A percentile compares a stretch with the other conserved stretches of the same genome.
phyloP scores from a whole-genome alignment of 768 basidiomycete species.

The Tulasnella sp. region DNA sequence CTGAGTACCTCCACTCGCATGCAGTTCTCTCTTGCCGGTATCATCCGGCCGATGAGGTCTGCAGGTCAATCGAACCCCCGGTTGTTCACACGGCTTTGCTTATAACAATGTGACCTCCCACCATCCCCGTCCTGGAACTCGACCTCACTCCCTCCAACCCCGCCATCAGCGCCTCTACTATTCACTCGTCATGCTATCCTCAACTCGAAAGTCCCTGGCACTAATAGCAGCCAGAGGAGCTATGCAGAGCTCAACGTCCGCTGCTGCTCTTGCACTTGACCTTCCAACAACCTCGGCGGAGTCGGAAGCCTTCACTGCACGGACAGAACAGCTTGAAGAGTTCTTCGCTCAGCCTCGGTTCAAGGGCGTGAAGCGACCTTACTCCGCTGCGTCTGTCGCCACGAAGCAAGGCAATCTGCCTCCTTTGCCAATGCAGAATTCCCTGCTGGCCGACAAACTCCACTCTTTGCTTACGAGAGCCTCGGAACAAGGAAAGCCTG shows the following conservation, averaged over 20 bases:
- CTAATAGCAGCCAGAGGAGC: neutral
- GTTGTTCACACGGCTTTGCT: neutral
- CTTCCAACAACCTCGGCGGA: slow-evolving; percentile 50
- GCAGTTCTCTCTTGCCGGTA: neutral
- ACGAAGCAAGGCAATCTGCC: slow-evolving; percentile 89
- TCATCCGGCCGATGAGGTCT: slow-evolving; percentile 8
- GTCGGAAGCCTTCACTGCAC: slow-evolving; percentile 58
- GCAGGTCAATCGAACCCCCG: neutral
- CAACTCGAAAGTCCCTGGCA: neutral
- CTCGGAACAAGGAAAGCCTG: slow-evolving; percentile 64
- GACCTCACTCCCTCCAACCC: neutral
- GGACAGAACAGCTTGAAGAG: slow-evolving; percentile 63
- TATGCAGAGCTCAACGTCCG: neutral
- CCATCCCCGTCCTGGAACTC: neutral
- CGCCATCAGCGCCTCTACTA: neutral
- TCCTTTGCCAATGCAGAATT: slow-evolving; percentile 72
- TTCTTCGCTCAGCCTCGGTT: slow-evolving; percentile 84
- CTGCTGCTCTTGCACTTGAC: slow-evolving; percentile 7
- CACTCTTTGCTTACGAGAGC: slow-evolving; percentile 66
- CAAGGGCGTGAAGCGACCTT: slow-evolving; percentile 71
- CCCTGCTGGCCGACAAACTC: slow-evolving; percentile 86
- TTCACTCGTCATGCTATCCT: neutral
- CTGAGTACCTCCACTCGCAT: neutral
- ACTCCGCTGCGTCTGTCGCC: slow-evolving; percentile 76
- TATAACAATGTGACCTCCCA: neutral